Base-by-base conservation (phyloP, 805 yeast genomes). In the Metschnikowia cerradonensis region DNA sequence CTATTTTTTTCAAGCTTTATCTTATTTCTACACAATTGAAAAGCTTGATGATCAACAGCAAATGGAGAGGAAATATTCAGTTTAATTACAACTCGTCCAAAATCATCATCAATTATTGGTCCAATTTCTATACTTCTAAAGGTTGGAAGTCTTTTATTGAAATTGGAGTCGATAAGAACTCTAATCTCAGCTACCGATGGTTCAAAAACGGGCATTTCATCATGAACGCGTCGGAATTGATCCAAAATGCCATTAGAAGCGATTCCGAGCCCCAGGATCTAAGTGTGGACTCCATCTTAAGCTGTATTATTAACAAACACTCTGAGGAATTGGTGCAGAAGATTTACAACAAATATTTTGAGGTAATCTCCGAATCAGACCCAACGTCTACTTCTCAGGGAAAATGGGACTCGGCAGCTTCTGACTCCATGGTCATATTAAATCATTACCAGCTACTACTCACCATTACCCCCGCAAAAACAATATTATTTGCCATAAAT, bases 51-150 rank as follows among this genome's bases (percentile, higher is more conserved):
- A 51, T 62, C 31, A 73, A 80, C 55, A 60, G 72, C 42, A 72
- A 72, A 49, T 86, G 90, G 90, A 72, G 81, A 47, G 78, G 81
- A 7, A 80, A 79, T 44, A 62, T 88, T 40, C 79, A 80, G 40
- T 87, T 81, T 64, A 72, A 77, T 17, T 82, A 81, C 60, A 82
- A 80, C 8, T 73, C 76, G 49, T 77, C 82, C 23, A 65, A 76
- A 19, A 77, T 88, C 11, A 64, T 75, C 3, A 71, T 88, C 1
- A 77, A 79, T 44, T 88, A 87, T 65, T 88, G 95, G 92, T 52
- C 62, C 20, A 57, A 61, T 30, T 72, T 77, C 7, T 73, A 71
- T 51, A 70, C 78, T 41, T 66, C 70, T 23, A 78, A 75, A 32
- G 69, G 74, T 45, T 73, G 77, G 59, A 73, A 73, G 43, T 81